Evolutionary conservation across 306 rosid genomes (phyloP).

Genomic region (Ormosia emarginata): DNA sequence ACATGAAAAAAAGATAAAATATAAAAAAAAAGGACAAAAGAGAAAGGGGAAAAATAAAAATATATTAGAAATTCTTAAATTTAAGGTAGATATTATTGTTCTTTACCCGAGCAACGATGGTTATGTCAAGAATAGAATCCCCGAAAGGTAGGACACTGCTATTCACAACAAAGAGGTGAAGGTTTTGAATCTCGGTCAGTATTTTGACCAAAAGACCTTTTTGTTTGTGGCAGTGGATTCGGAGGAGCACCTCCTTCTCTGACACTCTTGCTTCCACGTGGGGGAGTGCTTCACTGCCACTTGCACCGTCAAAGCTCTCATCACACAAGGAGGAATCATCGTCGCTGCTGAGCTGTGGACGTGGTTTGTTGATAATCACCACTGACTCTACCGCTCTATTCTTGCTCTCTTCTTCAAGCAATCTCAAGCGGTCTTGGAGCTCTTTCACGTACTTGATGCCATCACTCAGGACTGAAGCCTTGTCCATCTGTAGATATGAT

Average conservation of each 20-base stretch:
- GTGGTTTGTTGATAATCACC: conserved; percentile 35
- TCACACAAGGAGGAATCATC: conserved; percentile 37
- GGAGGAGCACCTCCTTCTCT: conserved; percentile 60
- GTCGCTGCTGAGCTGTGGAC: conserved; percentile 17
- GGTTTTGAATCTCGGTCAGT: conserved; percentile 49
- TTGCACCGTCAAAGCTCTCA: conserved; percentile 20
- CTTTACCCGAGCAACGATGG: conserved; percentile 63
- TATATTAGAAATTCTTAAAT: neutral
- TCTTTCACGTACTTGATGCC: conserved; percentile 60
- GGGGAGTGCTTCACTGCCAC: conserved; percentile 28
- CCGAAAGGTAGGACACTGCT: conserved; percentile 43
- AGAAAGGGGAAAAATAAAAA: neutral
- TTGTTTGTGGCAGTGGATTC: conserved; percentile 56
- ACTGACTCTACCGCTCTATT: conserved; percentile 44
- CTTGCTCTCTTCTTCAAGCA: conserved; percentile 52
- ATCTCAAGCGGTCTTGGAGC: conserved; percentile 50
- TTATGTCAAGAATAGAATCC: conserved; percentile 37
- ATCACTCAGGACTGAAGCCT: conserved; percentile 74
- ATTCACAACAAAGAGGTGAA: conserved; percentile 41
- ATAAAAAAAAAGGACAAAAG: too few species aligned
- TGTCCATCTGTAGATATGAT: conserved; percentile 49
- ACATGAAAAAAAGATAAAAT: neutral
- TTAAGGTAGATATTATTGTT: neutral
- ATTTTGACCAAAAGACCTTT: conserved; percentile 50
- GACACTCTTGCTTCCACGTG: conserved; percentile 65